phyloP scores from a whole-genome alignment of 202 grass and related monocot genomes.

The Bolboschoenoplectus hybrid region DNA sequence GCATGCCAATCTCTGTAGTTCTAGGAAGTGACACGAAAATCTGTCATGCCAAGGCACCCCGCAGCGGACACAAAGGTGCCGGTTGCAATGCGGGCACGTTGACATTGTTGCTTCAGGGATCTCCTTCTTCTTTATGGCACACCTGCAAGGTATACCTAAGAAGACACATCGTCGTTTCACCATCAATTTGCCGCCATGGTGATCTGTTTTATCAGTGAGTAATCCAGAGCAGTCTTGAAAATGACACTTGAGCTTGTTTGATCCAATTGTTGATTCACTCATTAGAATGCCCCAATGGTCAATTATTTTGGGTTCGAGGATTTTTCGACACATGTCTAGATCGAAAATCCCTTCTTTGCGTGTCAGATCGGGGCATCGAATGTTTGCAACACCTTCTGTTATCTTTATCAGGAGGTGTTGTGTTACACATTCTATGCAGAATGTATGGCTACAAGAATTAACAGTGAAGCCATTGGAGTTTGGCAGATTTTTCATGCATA shows the following conservation, averaged over 20 bases:
- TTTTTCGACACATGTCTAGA: conserved; percentile 42
- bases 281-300: conserved; percentile 52
- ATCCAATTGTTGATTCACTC: conserved; percentile 46
- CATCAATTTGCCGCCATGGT: not conserved
- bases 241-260: conserved; percentile 62
- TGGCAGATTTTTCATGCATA: conserved; percentile 59
- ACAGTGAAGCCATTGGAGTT: conserved; percentile 36
- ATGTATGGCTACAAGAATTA: conserved; percentile 51
- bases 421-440: conserved; percentile 52
- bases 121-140: conserved; percentile 18
- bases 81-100: conserved; percentile 56
- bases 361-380: conserved; percentile 53
- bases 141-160: not conserved
- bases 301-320: conserved; percentile 49
- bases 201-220: conserved; percentile 37
- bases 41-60: conserved; percentile 67
- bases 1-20: conserved; percentile 54
- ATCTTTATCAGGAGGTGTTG: conserved; percentile 58
- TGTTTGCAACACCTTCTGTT: conserved; percentile 41
- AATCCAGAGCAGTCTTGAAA: conserved; percentile 61
- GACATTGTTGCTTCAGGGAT: conserved; percentile 29
- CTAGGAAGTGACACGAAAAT: conserved; percentile 49
- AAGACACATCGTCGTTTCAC: not conserved
- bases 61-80: conserved; percentile 59
- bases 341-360: conserved; percentile 51